Conservation (phyloP, 495 filamentous ascomycete species). For the Penicillium diatomitis region DNA sequence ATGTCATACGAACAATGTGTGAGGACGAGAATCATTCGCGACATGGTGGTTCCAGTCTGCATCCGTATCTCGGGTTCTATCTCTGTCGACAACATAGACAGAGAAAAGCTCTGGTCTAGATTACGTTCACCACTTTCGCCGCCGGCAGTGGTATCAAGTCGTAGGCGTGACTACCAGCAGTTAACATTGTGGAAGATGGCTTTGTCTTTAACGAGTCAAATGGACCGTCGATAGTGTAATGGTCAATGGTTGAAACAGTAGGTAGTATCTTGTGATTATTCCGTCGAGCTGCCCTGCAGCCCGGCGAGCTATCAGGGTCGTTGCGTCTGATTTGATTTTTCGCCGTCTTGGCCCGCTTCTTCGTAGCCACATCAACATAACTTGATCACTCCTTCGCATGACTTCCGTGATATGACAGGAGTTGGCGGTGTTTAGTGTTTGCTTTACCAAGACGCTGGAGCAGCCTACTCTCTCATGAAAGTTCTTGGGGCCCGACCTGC, state of each 20-base stretch:
- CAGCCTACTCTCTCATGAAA: background rate
- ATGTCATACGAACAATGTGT: background rate
- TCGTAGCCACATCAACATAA: background rate
- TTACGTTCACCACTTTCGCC: background rate
- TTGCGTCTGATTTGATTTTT: background rate
- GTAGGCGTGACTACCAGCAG: background rate
- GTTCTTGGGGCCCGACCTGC: background rate
- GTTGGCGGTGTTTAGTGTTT: slow-evolving; percentile 1
- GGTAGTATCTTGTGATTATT: background rate
- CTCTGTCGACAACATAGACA: background rate
- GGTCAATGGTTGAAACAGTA: background rate
- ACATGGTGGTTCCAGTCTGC: background rate
- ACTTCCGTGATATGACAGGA: background rate
- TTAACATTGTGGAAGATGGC: background rate
- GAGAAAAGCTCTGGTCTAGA: background rate
- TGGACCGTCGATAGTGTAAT: background rate
- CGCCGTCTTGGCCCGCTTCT: background rate
- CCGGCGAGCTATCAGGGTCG: background rate
- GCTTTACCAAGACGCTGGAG: background rate
- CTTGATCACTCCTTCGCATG: background rate
- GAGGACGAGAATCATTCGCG: background rate
- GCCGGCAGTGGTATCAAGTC: background rate
- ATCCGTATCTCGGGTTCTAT: background rate
- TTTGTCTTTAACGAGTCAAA: background rate
- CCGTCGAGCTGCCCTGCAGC: background rate